A percentile compares a stretch with the other conserved stretches of the same genome.
phyloP scores from a whole-genome alignment of 768 basidiomycete species.

The Clitopilus passeckerianus region DNA sequence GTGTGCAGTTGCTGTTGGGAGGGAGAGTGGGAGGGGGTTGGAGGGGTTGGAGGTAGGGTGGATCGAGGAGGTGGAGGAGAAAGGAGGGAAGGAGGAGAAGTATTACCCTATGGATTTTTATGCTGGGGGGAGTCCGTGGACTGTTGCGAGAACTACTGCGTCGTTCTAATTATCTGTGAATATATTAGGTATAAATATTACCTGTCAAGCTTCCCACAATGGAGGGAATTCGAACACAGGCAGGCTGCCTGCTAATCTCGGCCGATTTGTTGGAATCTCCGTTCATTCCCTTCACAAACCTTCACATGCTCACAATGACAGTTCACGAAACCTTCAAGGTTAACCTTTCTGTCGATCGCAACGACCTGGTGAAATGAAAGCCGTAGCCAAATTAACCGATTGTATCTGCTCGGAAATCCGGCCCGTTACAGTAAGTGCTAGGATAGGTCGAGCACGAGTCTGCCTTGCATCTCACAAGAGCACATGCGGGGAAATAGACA shows the following conservation, averaged over 20 bases:
- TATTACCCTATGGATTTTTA: constrained; percentile 98
- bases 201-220: no score
- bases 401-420: no score
- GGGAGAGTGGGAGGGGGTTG: constrained; percentile 16
- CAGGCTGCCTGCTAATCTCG: no score
- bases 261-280: no score
- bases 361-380: background rate
- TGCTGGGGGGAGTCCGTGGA: constrained; percentile 74
- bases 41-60: constrained; percentile 64
- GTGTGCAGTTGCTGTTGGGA: constrained; percentile 70
- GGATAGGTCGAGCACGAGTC: no score
- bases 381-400: background rate
- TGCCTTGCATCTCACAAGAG: no score
- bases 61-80: constrained; percentile 20
- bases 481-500: no score
- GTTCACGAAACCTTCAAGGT: background rate
- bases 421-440: no score
- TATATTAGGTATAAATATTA: no score
- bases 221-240: no score
- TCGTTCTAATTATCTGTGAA: constrained; percentile 25
- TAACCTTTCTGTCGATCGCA: background rate
- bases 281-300: no score
- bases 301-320: background rate
- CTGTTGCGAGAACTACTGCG: constrained; percentile 55
- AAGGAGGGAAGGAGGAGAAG: constrained; percentile 29